Base-by-base conservation (phyloP, 495 filamentous ascomycete species). In the Letharia columbiana region DNA sequence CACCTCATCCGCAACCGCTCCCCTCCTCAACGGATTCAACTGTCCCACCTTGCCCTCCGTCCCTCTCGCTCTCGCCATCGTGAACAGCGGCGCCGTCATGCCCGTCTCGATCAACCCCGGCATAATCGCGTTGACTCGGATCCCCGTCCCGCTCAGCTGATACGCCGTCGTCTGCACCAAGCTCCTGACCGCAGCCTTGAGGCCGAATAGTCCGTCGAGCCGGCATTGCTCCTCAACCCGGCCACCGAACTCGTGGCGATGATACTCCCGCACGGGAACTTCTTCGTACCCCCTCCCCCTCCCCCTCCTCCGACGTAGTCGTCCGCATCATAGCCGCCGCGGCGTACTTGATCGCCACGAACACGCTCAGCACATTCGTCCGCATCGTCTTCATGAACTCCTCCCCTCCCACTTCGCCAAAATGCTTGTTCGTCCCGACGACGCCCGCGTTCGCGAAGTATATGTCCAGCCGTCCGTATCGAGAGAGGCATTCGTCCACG, bases 21-120 rank as follows among this genome's bases (percentile, higher is more conserved):
- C 91, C 45, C 94, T 80, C 75, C 82, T 84, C 67, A 91, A 67
- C 42, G 94, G 94, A 77, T 98, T 98, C 72, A 98, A 76, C 79
- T 90, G 88, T 2, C 94, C 94, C 70, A 98, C 89, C 83, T 90
- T 96, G 69, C 76, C 76, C 78, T 89, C 81, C 13, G 89, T 93
- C 62, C 94, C 94, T 52, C 87, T 80, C 42, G 81, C 81, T 39
- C 91, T 79, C 47, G 94, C 94, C 15, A 77, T 77, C 50, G 89
- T 86, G 73, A 87, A 98, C 69, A 91, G 80, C 4, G 75, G 50
- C 62, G 82, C 79, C 58, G 94, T 98, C 94, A 98, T 98, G 9
- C 92, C 92, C 42, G 94, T 98, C 81, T 97, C 92, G 69, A 96
- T 92, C n/a, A 98, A 67, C 7, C 93, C 93, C 0, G 93, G 93